phyloP scores from a whole-genome alignment of 2,329 filamentous ascomycete species.

The Exophiala calicioides region DNA sequence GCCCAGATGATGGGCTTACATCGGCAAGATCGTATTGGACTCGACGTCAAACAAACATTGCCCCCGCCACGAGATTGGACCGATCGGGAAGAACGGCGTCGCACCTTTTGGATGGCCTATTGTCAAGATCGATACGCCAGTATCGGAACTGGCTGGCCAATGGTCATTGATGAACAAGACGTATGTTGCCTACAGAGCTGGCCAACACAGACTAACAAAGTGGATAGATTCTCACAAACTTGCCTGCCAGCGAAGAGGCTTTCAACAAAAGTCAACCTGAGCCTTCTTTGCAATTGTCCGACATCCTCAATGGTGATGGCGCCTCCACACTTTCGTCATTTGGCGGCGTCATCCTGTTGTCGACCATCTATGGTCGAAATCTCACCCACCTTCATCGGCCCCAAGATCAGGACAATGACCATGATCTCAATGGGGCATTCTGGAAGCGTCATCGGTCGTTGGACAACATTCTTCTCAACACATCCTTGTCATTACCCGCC shows the following conservation, averaged over 20 bases:
- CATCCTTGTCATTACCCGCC: slow-evolving; percentile 76
- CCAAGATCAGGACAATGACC: slow-evolving; percentile 74
- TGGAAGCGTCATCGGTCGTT: slow-evolving; percentile 90
- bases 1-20: slow-evolving; percentile 92
- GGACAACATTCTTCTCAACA: slow-evolving; percentile 88
- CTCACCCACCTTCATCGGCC: slow-evolving; percentile 88
- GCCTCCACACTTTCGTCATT: slow-evolving; percentile 73
- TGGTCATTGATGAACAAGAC: slow-evolving; percentile 88
- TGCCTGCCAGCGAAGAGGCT: slow-evolving; percentile 81
- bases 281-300: slow-evolving; percentile 64
- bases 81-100: slow-evolving; percentile 83
- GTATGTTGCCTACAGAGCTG: slow-evolving; percentile 38
- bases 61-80: slow-evolving; percentile 89
- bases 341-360: slow-evolving; percentile 78
- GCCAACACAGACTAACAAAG: slow-evolving; percentile 28
- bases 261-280: slow-evolving; percentile 79
- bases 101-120: slow-evolving; percentile 95
- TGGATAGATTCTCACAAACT: slow-evolving; percentile 70
- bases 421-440: slow-evolving; percentile 88
- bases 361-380: slow-evolving; percentile 88
- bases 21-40: slow-evolving; percentile 74
- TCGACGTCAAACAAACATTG: slow-evolving; percentile 92
- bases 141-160: slow-evolving; percentile 96
- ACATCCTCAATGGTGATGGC: slow-evolving; percentile 66
- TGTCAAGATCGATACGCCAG: slow-evolving; percentile 89